Conservation (phyloP, 2,329 filamentous ascomycete genomes). For the Sporothrix curviconia region DNA sequence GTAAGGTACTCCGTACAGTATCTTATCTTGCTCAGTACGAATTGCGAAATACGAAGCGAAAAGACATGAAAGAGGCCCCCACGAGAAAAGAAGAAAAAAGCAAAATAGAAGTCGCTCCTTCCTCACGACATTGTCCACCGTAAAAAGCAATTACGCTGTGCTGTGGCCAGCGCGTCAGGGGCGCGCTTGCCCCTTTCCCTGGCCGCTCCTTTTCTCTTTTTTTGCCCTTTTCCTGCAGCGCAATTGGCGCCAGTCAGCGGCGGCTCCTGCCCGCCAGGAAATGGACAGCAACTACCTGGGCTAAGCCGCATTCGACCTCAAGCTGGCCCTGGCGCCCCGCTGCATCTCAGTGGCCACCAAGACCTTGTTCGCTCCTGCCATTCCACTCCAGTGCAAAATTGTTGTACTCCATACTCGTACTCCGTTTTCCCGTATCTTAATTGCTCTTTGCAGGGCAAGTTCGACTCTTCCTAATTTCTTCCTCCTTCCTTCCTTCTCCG, state of each 20-base stretch:
- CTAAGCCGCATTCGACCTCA: conserved; percentile 3
- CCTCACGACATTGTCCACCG: not conserved
- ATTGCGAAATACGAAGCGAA: conserved; percentile 4
- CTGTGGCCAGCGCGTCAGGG: not conserved
- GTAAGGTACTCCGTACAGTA: no score
- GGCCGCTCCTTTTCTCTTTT: not conserved
- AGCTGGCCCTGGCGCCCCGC: not conserved
- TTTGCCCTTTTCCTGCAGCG: not conserved
- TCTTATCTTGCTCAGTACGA: no score
- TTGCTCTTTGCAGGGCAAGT: no score
- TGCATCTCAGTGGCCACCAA: not conserved
- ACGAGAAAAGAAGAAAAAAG: no score
- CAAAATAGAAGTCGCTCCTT: no score
- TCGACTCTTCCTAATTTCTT: conserved; percentile 6
- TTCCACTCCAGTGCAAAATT: no score
- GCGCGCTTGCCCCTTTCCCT: not conserved
- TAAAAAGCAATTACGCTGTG: not conserved
- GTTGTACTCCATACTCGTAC: no score
- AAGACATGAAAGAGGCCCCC: no score
- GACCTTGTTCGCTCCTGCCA: conserved; percentile 5
- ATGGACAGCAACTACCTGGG: conserved; percentile 10
- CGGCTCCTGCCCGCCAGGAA: no score
- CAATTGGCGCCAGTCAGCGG: conserved; percentile 5
- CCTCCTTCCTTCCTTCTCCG: not conserved
- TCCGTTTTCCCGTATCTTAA: no score